Base-by-base conservation (phyloP, 2,329 filamentous ascomycete species). In the Drechmeria coniospora region DNA sequence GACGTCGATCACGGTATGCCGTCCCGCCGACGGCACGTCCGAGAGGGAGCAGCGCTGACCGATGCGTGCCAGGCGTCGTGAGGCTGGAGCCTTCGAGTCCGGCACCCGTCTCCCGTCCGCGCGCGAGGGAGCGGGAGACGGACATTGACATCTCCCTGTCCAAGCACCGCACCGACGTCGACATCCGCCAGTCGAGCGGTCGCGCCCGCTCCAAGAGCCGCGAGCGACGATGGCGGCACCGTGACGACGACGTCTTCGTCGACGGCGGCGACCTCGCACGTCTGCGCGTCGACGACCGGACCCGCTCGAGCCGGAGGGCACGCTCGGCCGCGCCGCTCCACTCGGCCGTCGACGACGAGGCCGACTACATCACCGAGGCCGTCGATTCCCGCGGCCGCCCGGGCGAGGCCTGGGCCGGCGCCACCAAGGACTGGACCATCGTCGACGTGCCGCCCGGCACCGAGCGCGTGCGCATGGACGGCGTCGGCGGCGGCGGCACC, bases 371-470 rank as follows among this genome's bases (percentile, higher is more conserved):
- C 35, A 65, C 63, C 15, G 46, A 50, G 33, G 61, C 57, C 39
- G 65, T 73, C 35, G 63, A 71, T 37, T 53, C 59, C 10, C 70
- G 79, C 17, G 74, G 70, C 13, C 70, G 69, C 35, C 67, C 75
- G 43, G 79, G 78, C 28, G 81, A 87, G 51, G 79, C 77, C 14
- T 74, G 66, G 48, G 69, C 79, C 41, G 79, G 80, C 28, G 74
- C 71, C 12, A 83, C 78, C 20, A 74, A 70, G 37, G 78, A 74
- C 43, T 92, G 83, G 81, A 66, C 71, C 29, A 79, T 92, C 36
- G 67, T 92, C 21, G 82, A 92, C 51, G 76, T 92, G 21, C 82
- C 81, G 1, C 79, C 82, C 1, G 82, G 82, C 32, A 87, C 81
- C 0, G 77, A 81, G 54, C 70, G 77, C 22, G 76, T 90, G n/a